Base-by-base conservation (phyloP, 1,139 yeast species). In the Meyerozyma sp. region DNA sequence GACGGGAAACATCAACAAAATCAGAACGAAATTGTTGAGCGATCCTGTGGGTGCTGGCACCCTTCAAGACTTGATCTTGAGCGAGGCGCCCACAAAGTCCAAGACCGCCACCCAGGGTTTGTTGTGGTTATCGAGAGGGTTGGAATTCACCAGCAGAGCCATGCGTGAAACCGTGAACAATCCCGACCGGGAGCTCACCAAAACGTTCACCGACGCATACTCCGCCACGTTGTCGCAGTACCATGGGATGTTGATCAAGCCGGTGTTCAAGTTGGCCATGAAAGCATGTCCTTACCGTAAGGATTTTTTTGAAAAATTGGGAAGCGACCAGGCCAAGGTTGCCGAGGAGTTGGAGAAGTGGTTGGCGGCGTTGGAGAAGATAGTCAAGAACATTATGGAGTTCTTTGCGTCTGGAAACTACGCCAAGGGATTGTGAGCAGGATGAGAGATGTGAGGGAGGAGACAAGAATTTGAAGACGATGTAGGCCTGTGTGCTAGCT, bases 221-320 rank as follows among this genome's bases (percentile, higher is more conserved):
- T 61, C 74, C 49, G 84, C 82, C 65, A 89, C 96, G 3, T 77
- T 89, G 62, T 77, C 86, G 46, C 82, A 89, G 64, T 82, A 81
- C 66, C 97, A 89, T 67, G 83, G 84, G 46, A 80, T 89, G 75
- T 70, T 89, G 58, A 75, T 89, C 51, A 84, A 85, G 60, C 96
- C 96, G 25, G 80, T 89, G 47, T 90, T 89, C 77, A 87, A 86
- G 74, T 75, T 90, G 61, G 96, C 96, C 45, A 89, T 89, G 96
- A 87, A 87, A 65, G 95, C 96, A 1, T 88, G 96, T 65, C 97
- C 97, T 28, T 89, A 87, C 68, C 81, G 96, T 70, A 82, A 81
- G 63, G 95, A 82, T 58, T 87, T 89, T 59, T 89, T 88, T 58
- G 82, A 64, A 47, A 89, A 88, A 70, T 75, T 89, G 54, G 96